Percentiles rank a stretch among this genome's conserved stretches.
phyloP scores from a whole-genome alignment of 257 asterid species.

The Rubia yunnanensis region DNA sequence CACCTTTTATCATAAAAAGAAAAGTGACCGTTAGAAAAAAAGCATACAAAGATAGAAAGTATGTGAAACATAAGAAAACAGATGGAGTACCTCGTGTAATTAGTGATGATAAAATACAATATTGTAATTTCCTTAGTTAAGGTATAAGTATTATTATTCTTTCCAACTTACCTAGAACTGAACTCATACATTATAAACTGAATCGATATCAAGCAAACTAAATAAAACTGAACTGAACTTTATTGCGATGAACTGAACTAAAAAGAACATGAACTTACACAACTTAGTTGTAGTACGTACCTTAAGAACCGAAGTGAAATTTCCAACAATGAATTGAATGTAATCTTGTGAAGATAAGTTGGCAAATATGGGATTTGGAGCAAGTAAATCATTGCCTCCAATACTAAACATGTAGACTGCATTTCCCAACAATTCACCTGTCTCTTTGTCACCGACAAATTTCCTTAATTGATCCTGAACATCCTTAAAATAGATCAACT shows the following conservation, averaged over 20 bases:
- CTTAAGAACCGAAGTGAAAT: constrained; percentile 15
- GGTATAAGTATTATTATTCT: too few relatives aligned
- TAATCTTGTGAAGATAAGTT: constrained; percentile 12
- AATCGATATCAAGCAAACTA: too few relatives aligned
- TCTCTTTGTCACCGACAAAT: constrained; percentile 1
- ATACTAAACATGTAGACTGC: constrained; percentile 24
- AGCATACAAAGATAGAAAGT: too few relatives aligned
- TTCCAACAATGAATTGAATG: constrained; percentile 16
- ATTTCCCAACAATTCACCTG: constrained; percentile 10
- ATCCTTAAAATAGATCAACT: constrained; percentile 19
- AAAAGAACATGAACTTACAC: too few relatives aligned
- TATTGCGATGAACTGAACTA: neutral
- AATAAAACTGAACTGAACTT: neutral
- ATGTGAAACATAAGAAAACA: too few relatives aligned
- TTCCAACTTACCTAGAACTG: too few relatives aligned
- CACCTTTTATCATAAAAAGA: too few relatives aligned
- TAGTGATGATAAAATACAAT: too few relatives aligned
- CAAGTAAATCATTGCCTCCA: constrained; percentile 18
- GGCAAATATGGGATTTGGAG: constrained; percentile 16
- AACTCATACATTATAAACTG: too few relatives aligned
- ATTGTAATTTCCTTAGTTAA: too few relatives aligned
- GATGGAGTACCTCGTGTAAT: too few relatives aligned
- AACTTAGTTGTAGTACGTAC: neutral
- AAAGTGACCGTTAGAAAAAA: too few relatives aligned
- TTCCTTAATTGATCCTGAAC: constrained; percentile 11